Percentiles rank a stretch among this genome's conserved stretches.
phyloP scores from a whole-genome alignment of 768 basidiomycete genomes.

The Hygrophorus russula region DNA sequence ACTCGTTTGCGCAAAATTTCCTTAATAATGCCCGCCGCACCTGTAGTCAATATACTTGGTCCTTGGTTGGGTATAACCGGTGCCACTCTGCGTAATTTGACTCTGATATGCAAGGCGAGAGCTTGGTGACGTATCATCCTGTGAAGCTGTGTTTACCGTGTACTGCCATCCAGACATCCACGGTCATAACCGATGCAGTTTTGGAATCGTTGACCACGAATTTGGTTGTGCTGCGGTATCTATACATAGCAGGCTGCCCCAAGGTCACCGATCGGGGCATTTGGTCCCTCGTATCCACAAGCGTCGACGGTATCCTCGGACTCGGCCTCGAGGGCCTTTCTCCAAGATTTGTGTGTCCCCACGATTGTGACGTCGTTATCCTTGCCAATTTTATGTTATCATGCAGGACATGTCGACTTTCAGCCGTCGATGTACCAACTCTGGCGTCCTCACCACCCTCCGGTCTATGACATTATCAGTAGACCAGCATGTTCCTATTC shows the following conservation, averaged over 20 bases:
- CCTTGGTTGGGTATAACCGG: constrained; percentile 39
- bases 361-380: background rate
- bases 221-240: constrained; percentile 39
- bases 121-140: background rate
- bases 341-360: constrained; percentile 37
- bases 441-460: constrained; percentile 30
- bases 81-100: constrained; percentile 40
- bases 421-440: constrained; percentile 22
- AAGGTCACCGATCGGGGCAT: constrained; percentile 57
- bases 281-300: constrained; percentile 35
- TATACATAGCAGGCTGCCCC: constrained; percentile 57
- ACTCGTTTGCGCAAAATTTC: constrained; percentile 42
- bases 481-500: constrained; percentile 22
- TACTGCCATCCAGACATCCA: constrained; percentile 33
- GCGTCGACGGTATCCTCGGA: constrained; percentile 32
- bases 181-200: constrained; percentile 44
- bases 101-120: constrained; percentile 59
- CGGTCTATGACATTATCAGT: constrained; percentile 49
- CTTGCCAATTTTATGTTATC: constrained; percentile 2
- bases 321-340: constrained; percentile 58
- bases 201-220: constrained; percentile 38
- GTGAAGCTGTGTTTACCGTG: background rate
- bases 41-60: constrained; percentile 37
- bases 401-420: constrained; percentile 44
- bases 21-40: constrained; percentile 63